Percentiles rank a stretch among this genome's conserved stretches.
Conservation (phyloP, 2,329 filamentous ascomycete species). For the Zymoseptoria brevis region DNA sequence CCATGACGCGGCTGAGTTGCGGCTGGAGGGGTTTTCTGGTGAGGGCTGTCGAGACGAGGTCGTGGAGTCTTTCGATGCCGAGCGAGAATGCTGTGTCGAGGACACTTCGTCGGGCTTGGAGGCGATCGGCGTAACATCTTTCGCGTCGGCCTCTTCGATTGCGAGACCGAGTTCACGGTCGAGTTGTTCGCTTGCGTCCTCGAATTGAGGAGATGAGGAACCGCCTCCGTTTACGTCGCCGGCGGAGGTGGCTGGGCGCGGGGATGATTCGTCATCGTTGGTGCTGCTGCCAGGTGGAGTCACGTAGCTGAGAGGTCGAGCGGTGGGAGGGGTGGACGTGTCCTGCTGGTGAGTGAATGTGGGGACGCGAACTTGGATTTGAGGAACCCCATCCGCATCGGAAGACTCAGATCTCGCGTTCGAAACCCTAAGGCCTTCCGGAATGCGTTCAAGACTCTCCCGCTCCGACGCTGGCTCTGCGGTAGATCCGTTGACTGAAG, state of each 20-base stretch:
- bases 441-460: slow-evolving; percentile 16
- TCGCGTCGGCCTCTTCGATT: neutral
- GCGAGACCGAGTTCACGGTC: slow-evolving; percentile 3
- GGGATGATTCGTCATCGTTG: neutral
- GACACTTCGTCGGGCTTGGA: neutral
- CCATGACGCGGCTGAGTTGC: neutral
- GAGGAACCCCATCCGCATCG: slow-evolving; percentile 2
- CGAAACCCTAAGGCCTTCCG: slow-evolving; percentile 6
- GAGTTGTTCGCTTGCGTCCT: slow-evolving; percentile 15
- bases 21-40: neutral
- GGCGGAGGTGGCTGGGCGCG: neutral
- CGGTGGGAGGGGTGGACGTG: neutral
- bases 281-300: slow-evolving; percentile 3
- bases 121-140: neutral
- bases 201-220: slow-evolving; percentile 11
- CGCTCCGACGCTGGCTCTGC: slow-evolving; percentile 8
- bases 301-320: slow-evolving; percentile 1
- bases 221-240: slow-evolving; percentile 4
- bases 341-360: slow-evolving; percentile 2
- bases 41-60: neutral
- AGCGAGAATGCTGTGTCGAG: neutral
- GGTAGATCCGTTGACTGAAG: slow-evolving; percentile 6
- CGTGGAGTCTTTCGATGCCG: neutral
- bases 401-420: slow-evolving; percentile 1
- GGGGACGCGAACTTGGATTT: slow-evolving; percentile 1